Base-by-base conservation (phyloP, 108 stramenopile genomes). In the Cyclotella baltica region DNA sequence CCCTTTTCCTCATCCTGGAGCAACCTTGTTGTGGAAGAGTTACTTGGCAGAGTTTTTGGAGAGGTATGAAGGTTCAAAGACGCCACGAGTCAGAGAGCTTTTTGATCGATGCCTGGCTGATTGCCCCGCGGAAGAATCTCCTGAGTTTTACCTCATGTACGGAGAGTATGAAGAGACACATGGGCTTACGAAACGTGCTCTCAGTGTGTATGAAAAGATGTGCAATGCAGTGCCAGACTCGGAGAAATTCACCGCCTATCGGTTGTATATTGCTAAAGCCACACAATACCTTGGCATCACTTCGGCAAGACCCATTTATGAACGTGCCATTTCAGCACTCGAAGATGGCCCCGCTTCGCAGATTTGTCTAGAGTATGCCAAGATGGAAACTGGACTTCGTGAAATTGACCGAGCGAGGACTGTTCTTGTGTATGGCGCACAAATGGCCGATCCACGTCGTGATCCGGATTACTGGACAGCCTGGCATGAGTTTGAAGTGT, bases 401-500 rank as follows among this genome's bases (percentile, higher is more conserved):
- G 98, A 99, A 81, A 87, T 96, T 29, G 99, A 99, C 57, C 90
- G 99, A 38, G 99, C 98, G 3, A 75, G 99, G 5, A 96, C 95
- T 5, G 85, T 98, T 0, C 82, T 88, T 27, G 77, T 86, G 0
- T 97, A 98, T 75, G 98, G 97, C 28, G 91, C 97, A 8, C 98
- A 98, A 82, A 96, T 98, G 72, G 98, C 97, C 30, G 98, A 98
- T 81, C 98, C 98, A 0, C 73, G 94, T 28, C 75, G 88, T 25
- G 84, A 96, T 72, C 89, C 92, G 1, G 85, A 90, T 35, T 98
- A 95, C 73, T 99, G 98, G 98, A 85, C 83, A 37, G 71, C 81
- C 8, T 99, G 99, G 99, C 95, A 97, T 48, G 98, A 99, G 61
- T 99, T 99, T 85, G 98, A 99, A 78, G 95, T 98, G 58, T 77